These are phyloP conservation scores for Fusarium compactum DNA, from an alignment of 2,329 filamentous ascomycete species.

Conservation along the genomic window DNA sequence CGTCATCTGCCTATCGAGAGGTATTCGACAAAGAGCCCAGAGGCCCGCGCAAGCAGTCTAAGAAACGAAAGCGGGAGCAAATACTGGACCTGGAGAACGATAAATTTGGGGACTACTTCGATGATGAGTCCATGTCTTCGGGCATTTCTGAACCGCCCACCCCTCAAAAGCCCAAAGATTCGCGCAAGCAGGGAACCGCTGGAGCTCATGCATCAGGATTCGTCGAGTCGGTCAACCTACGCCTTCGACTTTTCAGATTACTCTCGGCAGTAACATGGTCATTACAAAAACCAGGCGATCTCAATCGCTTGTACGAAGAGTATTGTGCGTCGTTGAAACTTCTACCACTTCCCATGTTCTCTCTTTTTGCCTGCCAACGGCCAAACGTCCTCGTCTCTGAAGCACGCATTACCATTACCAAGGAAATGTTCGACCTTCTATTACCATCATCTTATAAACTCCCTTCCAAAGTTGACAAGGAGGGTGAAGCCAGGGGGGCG, in stretches of 20 bases:
- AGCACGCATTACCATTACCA: slow-evolving; percentile 60
- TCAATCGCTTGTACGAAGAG: slow-evolving; percentile 69
- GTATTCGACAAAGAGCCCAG: slow-evolving; percentile 74
- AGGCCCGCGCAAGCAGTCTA: slow-evolving; percentile 55
- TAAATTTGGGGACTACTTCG: slow-evolving; percentile 70
- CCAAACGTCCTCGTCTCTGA: slow-evolving; percentile 52
- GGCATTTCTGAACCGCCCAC: slow-evolving; percentile 61
- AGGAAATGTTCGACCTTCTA: slow-evolving; percentile 60
- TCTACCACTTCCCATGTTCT: slow-evolving; percentile 69
- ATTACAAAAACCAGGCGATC: slow-evolving; percentile 57
- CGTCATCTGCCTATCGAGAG: slow-evolving; percentile 69
- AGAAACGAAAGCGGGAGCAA: slow-evolving; percentile 63
- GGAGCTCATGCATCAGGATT: slow-evolving; percentile 47
- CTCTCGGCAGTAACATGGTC: slow-evolving; percentile 62
- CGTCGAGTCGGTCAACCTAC: slow-evolving; percentile 69
- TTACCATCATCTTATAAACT: slow-evolving; percentile 57
- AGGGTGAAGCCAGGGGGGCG: slow-evolving; percentile 53
- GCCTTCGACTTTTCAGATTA: slow-evolving; percentile 72
- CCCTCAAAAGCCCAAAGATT: slow-evolving; percentile 54
- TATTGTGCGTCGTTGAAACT: slow-evolving; percentile 68
- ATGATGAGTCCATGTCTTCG: slow-evolving; percentile 66
- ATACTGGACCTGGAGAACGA: slow-evolving; percentile 69
- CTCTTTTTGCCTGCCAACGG: slow-evolving; percentile 61
- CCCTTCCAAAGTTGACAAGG: slow-evolving; percentile 55
- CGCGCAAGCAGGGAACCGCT: slow-evolving; percentile 35